A percentile compares a stretch with the other conserved stretches of the same genome.
Evolutionary conservation across 1,284 basidiomycete species (phyloP).

Genomic region (Naganishia albida): DNA sequence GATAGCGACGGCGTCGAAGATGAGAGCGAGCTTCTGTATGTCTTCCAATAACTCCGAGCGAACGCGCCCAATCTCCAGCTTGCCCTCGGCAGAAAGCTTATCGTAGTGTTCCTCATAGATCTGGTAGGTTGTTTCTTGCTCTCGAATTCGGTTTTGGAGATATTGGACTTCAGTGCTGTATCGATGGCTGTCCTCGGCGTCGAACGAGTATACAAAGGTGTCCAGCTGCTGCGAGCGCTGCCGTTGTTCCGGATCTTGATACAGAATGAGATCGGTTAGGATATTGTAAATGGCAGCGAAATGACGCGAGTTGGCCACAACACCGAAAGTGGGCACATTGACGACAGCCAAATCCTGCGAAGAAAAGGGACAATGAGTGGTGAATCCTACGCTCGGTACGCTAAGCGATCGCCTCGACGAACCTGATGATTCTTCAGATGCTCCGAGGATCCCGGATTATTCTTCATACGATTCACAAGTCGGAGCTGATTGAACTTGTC

Average conservation of each 20-base stretch:
- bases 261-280: constrained; percentile 82
- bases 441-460: constrained; percentile 52
- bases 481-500: constrained; percentile 94
- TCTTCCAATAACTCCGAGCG: constrained; percentile 74
- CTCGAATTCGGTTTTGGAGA: constrained; percentile 73
- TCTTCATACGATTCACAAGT: constrained; percentile 66
- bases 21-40: constrained; percentile 76
- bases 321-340: constrained; percentile 79
- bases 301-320: constrained; percentile 83
- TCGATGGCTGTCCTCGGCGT: constrained; percentile 76
- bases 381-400: neutral
- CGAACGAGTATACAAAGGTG: constrained; percentile 83
- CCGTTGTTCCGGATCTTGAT: constrained; percentile 82
- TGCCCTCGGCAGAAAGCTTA: constrained; percentile 59
- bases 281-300: constrained; percentile 86
- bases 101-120: constrained; percentile 61
- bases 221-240: constrained; percentile 74
- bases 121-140: constrained; percentile 61
- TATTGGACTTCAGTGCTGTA: constrained; percentile 67
- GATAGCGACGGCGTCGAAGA: constrained; percentile 83
- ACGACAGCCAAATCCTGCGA: constrained; percentile 75
- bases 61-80: constrained; percentile 62
- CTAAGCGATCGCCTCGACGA: constrained; percentile 35
- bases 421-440: constrained; percentile 82
- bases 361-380: neutral